phyloP scores from a whole-genome alignment of 192 early-diverging fungal species.

The Phycomyces blakesleeanus region DNA sequence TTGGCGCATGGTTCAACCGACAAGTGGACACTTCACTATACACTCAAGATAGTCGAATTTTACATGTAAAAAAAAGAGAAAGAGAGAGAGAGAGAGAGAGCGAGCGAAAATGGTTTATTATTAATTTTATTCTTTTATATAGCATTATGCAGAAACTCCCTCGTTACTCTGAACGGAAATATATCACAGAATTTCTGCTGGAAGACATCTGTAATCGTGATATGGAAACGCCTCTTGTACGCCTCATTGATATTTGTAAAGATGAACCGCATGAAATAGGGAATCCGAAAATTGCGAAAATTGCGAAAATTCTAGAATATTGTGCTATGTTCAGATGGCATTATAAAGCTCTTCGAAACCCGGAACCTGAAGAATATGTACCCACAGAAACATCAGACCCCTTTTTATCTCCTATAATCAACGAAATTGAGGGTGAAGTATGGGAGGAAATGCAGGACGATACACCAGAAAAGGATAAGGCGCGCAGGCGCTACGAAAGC shows the following conservation, averaged over 20 bases:
- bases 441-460: too few species aligned
- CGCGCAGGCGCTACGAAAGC: too few species aligned
- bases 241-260: background rate
- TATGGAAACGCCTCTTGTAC: background rate
- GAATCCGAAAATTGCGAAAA: background rate
- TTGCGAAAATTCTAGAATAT: background rate
- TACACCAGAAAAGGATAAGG: too few species aligned
- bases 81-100: background rate
- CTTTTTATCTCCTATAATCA: too few species aligned
- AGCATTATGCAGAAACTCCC: background rate
- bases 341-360: background rate
- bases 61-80: background rate
- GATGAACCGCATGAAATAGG: background rate
- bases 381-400: too few species aligned
- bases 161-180: background rate
- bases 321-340: background rate
- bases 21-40: background rate
- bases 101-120: background rate
- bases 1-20: background rate
- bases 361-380: too few species aligned
- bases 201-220: background rate
- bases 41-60: background rate
- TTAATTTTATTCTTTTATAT: background rate
- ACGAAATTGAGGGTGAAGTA: too few species aligned
- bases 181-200: background rate